Base-by-base conservation (phyloP, 805 yeast species). In the Nakazawaea ambrosiae region DNA sequence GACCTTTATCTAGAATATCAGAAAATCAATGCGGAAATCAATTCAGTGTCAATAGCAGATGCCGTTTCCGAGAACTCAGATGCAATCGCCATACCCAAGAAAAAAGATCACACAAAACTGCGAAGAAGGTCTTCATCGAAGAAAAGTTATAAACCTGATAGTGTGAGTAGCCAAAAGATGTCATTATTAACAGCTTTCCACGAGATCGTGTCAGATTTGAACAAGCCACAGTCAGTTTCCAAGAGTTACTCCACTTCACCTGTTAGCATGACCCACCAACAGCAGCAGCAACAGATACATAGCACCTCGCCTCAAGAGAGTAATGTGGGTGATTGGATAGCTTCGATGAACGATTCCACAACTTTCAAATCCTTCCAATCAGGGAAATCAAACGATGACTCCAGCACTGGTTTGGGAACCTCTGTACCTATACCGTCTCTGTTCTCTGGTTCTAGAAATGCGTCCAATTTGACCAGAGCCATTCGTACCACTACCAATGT, bases 111-210 rank as follows among this genome's bases (percentile, higher is more conserved):
- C 9, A 15, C 37, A 9, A 32, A 23, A 25, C 41, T 32, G 33
- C 27, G 49, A 20, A 30, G 44, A 37, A 34, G 44, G 14, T 40
- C 48, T 5, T 30, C 42, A 6, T 39, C 49, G 1, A 44, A 39
- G 33, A 42, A 37, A 24, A 43, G 42, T 20, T 16, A 30, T 8
- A 23, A 9, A 7, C 28, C 23, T 16, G n/a, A n/a, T n/a, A n/a
- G n/a, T n/a, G 24, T 26, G n/a, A 39, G 17, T 14, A 7, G 14
- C 18, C 34, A 43, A 14, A 52, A 45, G 22, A 28, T 55, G 4
- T 50, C 62, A 6, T 46, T 61, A 15, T 42, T 61, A 19, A 47
- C 58, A 5, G 64, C 64, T 1, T 61, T 61, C 34, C 60, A 60
- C 39, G 65, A 61, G 28, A 61, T 54, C 3, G 44, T 60, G 24